Evolutionary conservation across 306 rosid species (phyloP), one percentile per base, ranked within the genome.

Genomic region (Arachis hypogaea): DNA sequence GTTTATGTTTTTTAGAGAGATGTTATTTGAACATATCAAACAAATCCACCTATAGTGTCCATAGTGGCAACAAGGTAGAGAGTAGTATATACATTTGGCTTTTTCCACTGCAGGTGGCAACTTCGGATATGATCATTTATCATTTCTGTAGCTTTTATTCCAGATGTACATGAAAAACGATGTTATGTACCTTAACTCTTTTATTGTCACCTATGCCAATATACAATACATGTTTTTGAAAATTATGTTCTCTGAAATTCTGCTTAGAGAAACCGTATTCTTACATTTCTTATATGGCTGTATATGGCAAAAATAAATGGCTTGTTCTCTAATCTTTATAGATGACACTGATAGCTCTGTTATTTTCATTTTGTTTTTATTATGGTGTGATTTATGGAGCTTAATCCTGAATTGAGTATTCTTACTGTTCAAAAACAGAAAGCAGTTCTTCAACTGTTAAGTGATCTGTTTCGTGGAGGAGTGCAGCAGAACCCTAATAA

Each of bases 381-480:
- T 29, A 6, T 49, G 16, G 59, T 63, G 36, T 63, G 51, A 68
- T 49, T 44, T 56, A 66, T 64, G 44, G 55, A 58, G 58, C 56
- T 58, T 72, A 43, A 56, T 66, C 69, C 85, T 70, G 62, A 83
- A 75, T 76, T 85, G 62, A 72, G 41, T 74, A 54, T 68, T 77
- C 74, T 86, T 81, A 45, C 71, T 85, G 73, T 69, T 83, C 70
- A 72, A 66, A 77, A 66, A 81, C 98, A 95, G 99, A 95, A 95
- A 95, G 99, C 98, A 33, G 98, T 95, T 84, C 88, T 95, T 81
- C 87, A 96, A 69, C 87, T 95, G 67, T 86, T 95, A 72, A 85
- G 88, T 58, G 88, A 82, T 50, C 79, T 90, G 60, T 68, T 55
- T 28, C 87, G 86, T 75, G 87, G 72, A 70, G 83, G 81, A 61